These are phyloP conservation scores for Dryadomyces quercivorus DNA, from an alignment of 2,329 filamentous ascomycete species.

Conservation along the genomic window DNA sequence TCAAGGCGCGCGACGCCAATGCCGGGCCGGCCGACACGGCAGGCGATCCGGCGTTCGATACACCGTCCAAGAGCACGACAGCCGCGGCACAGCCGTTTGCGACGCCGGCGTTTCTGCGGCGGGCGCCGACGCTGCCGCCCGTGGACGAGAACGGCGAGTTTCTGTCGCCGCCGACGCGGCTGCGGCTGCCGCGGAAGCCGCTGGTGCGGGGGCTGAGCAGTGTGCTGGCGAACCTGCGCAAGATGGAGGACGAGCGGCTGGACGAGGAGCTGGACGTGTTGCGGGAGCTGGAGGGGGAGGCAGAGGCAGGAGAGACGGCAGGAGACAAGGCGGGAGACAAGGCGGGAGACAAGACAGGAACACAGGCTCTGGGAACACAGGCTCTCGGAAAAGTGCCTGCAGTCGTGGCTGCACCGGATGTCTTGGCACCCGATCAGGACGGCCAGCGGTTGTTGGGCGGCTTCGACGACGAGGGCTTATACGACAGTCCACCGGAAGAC, in stretches of 20 bases:
- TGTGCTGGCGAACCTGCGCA: slow-evolving; percentile 58
- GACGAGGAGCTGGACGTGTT: slow-evolving; percentile 67
- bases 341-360: slow-evolving; percentile 13
- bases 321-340: no score
- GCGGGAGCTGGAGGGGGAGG: slow-evolving; percentile 50
- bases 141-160: slow-evolving; percentile 43
- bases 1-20: slow-evolving; percentile 34
- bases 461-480: slow-evolving; percentile 50
- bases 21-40: neutral
- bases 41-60: neutral
- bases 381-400: neutral
- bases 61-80: slow-evolving; percentile 5
- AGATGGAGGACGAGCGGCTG: slow-evolving; percentile 54
- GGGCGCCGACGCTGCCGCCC: slow-evolving; percentile 32
- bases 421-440: slow-evolving; percentile 1
- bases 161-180: slow-evolving; percentile 31
- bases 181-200: slow-evolving; percentile 44
- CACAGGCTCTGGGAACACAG: no score
- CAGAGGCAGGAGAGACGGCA: no score
- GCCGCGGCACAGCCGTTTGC: slow-evolving; percentile 45
- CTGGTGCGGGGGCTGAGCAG: slow-evolving; percentile 61
- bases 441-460: slow-evolving; percentile 37
- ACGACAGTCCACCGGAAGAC: slow-evolving; percentile 43
- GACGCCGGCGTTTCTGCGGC: slow-evolving; percentile 59
- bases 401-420: no score